These are phyloP conservation scores for Trametes polyzona DNA, from an alignment of 1,284 basidiomycete genomes.

Conservation along the genomic window DNA sequence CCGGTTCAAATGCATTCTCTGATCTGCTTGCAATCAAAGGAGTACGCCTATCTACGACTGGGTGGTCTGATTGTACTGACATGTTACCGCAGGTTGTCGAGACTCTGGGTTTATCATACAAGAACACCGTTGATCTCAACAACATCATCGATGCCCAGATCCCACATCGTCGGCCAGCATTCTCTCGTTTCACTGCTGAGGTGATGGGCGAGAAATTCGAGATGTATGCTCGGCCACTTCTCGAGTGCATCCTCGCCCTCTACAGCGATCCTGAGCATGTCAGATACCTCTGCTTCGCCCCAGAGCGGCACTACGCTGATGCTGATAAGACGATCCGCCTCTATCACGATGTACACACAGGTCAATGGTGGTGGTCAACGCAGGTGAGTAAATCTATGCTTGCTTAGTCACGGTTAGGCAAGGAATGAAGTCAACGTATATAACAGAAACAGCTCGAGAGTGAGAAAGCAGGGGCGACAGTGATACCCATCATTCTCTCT, in stretches of 20 bases:
- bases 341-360: conserved; percentile 45
- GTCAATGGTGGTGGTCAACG: conserved; percentile 44
- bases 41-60: background rate
- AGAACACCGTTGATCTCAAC: conserved; percentile 34
- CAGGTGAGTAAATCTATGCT: conserved; percentile 40
- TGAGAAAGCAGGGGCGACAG: conserved; percentile 38
- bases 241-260: conserved; percentile 30
- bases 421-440: conserved; percentile 20
- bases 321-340: conserved; percentile 23
- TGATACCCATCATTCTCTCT: conserved; percentile 44
- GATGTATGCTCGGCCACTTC: conserved; percentile 33
- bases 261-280: conserved; percentile 20
- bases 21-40: background rate
- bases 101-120: conserved; percentile 35
- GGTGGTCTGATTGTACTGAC: too few relatives aligned
- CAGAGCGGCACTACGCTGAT: conserved; percentile 37
- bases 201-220: conserved; percentile 30
- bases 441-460: conserved; percentile 33
- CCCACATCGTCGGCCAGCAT: conserved; percentile 30
- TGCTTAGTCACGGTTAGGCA: conserved; percentile 41
- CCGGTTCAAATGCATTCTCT: background rate
- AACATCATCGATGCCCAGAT: conserved; percentile 35
- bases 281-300: conserved; percentile 34
- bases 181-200: conserved; percentile 24
- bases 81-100: background rate